Conservation (phyloP, 208 protist genomes). For the Spongospora subterranea region DNA sequence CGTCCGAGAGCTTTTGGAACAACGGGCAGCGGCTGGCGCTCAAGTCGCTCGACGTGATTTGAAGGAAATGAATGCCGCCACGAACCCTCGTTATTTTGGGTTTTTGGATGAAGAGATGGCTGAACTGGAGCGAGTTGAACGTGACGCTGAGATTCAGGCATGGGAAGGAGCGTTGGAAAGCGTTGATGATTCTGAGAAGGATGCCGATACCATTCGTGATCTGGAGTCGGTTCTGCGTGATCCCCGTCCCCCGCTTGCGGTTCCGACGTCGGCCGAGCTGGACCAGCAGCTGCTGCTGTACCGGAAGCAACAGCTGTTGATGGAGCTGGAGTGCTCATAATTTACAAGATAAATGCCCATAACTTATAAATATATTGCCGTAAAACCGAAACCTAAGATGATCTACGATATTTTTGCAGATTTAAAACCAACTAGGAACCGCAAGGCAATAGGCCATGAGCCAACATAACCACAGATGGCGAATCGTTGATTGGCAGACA, state of each 20-base stretch:
- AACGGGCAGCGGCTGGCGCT: background rate
- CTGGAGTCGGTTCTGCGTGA: background rate
- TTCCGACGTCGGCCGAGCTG: background rate
- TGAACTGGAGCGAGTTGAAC: background rate
- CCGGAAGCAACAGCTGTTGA: background rate
- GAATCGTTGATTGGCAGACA: too few species aligned
- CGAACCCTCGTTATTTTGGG: background rate
- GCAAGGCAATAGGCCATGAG: too few species aligned
- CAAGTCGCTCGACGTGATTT: background rate
- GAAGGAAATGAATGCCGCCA: background rate
- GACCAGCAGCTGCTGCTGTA: background rate
- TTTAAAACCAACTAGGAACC: too few species aligned
- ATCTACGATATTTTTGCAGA: too few species aligned
- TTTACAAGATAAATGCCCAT: too few species aligned
- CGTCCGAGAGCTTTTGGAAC: constrained; percentile 81
- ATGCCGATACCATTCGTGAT: background rate
- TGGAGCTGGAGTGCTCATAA: too few species aligned
- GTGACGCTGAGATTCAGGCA: background rate
- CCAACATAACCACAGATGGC: too few species aligned
- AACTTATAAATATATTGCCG: too few species aligned
- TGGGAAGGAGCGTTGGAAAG: background rate
- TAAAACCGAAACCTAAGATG: too few species aligned
- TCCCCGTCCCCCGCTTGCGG: background rate
- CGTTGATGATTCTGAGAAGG: background rate
- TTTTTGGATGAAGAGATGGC: background rate